Evolutionary conservation across 163 green algal genomes (phyloP), one percentile per base, ranked within the genome.

Genomic region (Prototheca stagnorum): DNA sequence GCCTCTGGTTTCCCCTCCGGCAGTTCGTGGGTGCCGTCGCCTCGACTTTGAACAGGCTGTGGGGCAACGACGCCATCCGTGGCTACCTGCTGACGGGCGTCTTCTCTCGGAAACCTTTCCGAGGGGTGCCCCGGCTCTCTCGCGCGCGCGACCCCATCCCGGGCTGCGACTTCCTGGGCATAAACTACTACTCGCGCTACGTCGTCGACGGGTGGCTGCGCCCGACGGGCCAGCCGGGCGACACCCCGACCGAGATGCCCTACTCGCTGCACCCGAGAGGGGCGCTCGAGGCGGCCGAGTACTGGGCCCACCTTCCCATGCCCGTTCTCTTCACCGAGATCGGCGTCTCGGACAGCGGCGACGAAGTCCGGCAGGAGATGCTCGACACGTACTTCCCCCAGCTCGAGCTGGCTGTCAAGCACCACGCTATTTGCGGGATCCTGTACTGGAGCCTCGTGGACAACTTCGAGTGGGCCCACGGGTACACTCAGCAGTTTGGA

Each of bases 181-280:
- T 90, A 33, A 90, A 90, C 58, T 90, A 90, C 65, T 91, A 91
- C 62, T 68, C 61, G 33, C 53, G 65, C 61, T 68, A 20, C 14
- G 22, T 65, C 2, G 60, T 80, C 20, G 64, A 80, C 53, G 73
- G 67, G 67, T 71, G 63, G 53, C 59, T 84, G 25, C 31, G 36
- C 35, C 65, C 75, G 7, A 53, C 44, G 17, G 70, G 60, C 56
- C 54, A 62, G 55, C 46, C 49, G 14, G 57, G 62, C 5, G 82
- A 89, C 54, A 49, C 75, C 6, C 87, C 85, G 78, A 91, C 75
- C 3, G 82, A 93, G 65, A 91, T 93, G 79, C 78, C 73, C 28
- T 90, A 87, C 53, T 51, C 63, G 7, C 56, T 79, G 26, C 72
- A 74, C 51, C 46, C 70, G 2, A 53, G 65, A 12, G 58, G 40